Evolutionary conservation across 306 rosid genomes (phyloP).

Genomic region (Casuarina equisetifolia): DNA sequence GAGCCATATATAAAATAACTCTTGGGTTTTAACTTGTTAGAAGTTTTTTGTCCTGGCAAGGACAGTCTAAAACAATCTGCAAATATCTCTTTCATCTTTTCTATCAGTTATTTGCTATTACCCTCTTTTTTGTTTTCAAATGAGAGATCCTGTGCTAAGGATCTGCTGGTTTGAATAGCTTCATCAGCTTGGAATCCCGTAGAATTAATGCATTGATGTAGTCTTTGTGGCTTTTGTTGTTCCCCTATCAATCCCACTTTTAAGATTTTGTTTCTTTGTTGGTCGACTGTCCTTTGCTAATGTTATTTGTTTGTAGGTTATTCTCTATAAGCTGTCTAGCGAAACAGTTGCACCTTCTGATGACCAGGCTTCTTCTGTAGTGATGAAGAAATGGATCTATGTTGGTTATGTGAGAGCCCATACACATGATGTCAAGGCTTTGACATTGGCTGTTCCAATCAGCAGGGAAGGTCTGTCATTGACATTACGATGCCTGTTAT

Average conservation of each 20-base stretch:
- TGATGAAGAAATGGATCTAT: slow-evolving; percentile 70
- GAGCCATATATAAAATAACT: no score
- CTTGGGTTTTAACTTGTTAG: no score
- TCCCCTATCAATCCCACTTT: neutral
- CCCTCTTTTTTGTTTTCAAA: neutral
- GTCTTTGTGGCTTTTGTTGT: neutral
- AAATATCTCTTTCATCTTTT: neutral
- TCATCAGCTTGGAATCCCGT: neutral
- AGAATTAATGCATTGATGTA: neutral
- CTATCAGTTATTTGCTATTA: neutral
- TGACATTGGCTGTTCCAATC: slow-evolving; percentile 87
- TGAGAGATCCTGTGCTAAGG: slow-evolving; percentile 1
- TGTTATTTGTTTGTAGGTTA: slow-evolving; percentile 56
- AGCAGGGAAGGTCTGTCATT: slow-evolving; percentile 67
- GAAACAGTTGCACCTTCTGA: slow-evolving; percentile 41
- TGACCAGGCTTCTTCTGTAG: slow-evolving; percentile 30
- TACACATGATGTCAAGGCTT: slow-evolving; percentile 82
- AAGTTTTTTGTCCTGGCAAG: no score
- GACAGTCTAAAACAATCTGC: neutral
- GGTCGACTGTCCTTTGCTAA: slow-evolving; percentile 24
- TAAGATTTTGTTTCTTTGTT: neutral
- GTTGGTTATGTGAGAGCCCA: slow-evolving; percentile 78
- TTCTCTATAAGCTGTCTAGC: slow-evolving; percentile 76
- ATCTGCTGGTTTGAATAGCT: neutral
- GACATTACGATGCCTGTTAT: neutral